Percentiles rank a stretch among this genome's conserved stretches.
Evolutionary conservation across 2,329 filamentous ascomycete genomes (phyloP).

Genomic region (Penicillium sp.): DNA sequence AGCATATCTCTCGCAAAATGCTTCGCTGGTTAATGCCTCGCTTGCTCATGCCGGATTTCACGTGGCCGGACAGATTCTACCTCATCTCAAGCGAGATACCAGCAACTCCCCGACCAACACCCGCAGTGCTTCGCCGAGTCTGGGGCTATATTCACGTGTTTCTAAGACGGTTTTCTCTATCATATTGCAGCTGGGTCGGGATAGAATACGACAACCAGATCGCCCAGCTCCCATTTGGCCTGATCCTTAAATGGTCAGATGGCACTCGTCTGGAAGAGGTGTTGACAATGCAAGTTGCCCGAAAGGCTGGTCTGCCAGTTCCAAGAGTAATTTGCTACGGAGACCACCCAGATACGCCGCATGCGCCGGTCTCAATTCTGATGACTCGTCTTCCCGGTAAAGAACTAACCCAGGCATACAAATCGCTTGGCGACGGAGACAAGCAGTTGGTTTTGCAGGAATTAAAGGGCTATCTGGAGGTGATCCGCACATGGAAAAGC

Average conservation of each 20-base stretch:
- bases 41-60: too few species aligned
- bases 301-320: constrained; percentile 27
- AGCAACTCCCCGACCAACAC: not conserved
- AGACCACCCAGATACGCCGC: constrained; percentile 28
- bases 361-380: constrained; percentile 32
- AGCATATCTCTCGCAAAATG: too few species aligned
- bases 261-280: constrained; percentile 33
- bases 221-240: constrained; percentile 33
- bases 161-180: constrained; percentile 26
- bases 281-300: constrained; percentile 29
- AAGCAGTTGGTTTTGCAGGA: constrained; percentile 25
- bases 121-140: constrained; percentile 17
- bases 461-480: constrained; percentile 27
- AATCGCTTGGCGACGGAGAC: constrained; percentile 26
- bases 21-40: too few species aligned
- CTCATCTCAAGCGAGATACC: too few species aligned
- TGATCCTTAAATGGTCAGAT: constrained; percentile 38
- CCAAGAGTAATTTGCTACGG: constrained; percentile 32
- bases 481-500: constrained; percentile 30
- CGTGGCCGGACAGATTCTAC: too few species aligned
- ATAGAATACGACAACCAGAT: constrained; percentile 30
- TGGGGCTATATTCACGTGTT: constrained; percentile 27
- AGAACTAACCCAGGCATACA: constrained; percentile 28
- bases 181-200: constrained; percentile 28
- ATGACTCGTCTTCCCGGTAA: constrained; percentile 37